Conservation (phyloP, 257 asterid species). For the Leptodermis oblonga region DNA sequence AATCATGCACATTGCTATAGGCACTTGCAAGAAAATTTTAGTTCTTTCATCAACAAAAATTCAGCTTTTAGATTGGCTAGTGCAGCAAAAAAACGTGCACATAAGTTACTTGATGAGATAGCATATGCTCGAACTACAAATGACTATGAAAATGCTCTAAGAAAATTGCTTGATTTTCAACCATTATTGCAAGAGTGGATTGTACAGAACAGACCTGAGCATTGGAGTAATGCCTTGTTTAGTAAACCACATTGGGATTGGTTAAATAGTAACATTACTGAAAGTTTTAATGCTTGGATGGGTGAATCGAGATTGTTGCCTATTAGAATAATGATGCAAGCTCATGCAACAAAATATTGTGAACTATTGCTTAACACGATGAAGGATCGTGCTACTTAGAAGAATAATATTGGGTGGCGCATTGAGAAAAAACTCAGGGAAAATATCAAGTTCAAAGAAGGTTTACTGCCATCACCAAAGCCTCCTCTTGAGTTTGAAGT, state of each 20-base stretch:
- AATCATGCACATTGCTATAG: conserved; percentile 20
- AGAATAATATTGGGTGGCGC: neutral
- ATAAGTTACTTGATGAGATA: conserved; percentile 9
- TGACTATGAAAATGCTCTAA: conserved; percentile 14
- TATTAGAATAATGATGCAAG: conserved; percentile 18
- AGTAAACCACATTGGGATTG: conserved; percentile 17
- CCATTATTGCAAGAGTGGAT: conserved; percentile 14
- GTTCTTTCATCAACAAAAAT: conserved; percentile 1
- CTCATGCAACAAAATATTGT: conserved; percentile 13
- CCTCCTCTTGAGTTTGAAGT: conserved; percentile 12
- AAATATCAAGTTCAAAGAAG: neutral
- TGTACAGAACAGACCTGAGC: conserved; percentile 6
- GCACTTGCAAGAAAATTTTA: conserved; percentile 16
- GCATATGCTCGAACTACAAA: conserved; percentile 14
- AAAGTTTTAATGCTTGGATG: conserved; percentile 20
- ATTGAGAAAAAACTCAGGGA: conserved; percentile 9
- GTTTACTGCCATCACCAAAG: neutral
- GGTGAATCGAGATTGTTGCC: conserved; percentile 12
- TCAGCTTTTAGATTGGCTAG: conserved; percentile 13
- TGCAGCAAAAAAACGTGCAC: conserved; percentile 11
- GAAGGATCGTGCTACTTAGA: conserved; percentile 6
- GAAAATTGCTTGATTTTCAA: conserved; percentile 12
- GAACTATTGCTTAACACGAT: conserved; percentile 10
- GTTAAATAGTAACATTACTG: conserved; percentile 18
- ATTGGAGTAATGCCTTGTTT: conserved; percentile 23